Conservation (phyloP, 2,329 filamentous ascomycete species). For the Alternaria triticina region DNA sequence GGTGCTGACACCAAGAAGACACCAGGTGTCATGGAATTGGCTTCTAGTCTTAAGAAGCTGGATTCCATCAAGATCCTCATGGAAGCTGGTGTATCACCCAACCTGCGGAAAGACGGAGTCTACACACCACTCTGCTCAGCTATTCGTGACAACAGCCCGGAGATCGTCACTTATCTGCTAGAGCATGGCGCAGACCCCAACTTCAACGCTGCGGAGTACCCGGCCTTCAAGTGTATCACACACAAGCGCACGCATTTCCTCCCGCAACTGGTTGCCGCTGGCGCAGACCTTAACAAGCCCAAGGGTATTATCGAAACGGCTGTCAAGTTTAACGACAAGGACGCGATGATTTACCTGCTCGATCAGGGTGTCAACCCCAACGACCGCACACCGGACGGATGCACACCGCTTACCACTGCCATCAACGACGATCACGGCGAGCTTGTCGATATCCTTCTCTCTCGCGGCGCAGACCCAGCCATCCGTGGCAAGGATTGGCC, state of each 20-base stretch:
- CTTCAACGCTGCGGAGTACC: slow-evolving; percentile 66
- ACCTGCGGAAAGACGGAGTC: slow-evolving; percentile 68
- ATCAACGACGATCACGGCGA: slow-evolving; percentile 66
- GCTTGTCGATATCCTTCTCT: slow-evolving; percentile 65
- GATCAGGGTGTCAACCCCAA: slow-evolving; percentile 67
- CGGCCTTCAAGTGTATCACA: slow-evolving; percentile 71
- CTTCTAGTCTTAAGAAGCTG: slow-evolving; percentile 67
- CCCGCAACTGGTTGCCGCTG: slow-evolving; percentile 63
- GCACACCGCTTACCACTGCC: slow-evolving; percentile 70
- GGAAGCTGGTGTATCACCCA: slow-evolving; percentile 65
- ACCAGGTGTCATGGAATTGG: slow-evolving; percentile 69
- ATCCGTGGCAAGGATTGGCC: slow-evolving; percentile 74
- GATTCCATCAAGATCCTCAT: slow-evolving; percentile 66
- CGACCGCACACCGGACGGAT: slow-evolving; percentile 62
- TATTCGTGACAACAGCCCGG: slow-evolving; percentile 69
- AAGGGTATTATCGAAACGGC: slow-evolving; percentile 72
- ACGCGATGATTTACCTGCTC: slow-evolving; percentile 66
- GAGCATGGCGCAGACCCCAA: slow-evolving; percentile 60
- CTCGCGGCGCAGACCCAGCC: slow-evolving; percentile 66
- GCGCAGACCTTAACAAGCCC: slow-evolving; percentile 64
- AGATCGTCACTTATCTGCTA: slow-evolving; percentile 67
- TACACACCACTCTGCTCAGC: slow-evolving; percentile 73
- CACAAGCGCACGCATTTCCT: slow-evolving; percentile 68
- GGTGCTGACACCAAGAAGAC: slow-evolving; percentile 67
- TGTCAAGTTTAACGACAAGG: slow-evolving; percentile 66